Evolutionary conservation across 352 stramenopile genomes (phyloP).

Genomic region (Phytophthora hybrid): DNA sequence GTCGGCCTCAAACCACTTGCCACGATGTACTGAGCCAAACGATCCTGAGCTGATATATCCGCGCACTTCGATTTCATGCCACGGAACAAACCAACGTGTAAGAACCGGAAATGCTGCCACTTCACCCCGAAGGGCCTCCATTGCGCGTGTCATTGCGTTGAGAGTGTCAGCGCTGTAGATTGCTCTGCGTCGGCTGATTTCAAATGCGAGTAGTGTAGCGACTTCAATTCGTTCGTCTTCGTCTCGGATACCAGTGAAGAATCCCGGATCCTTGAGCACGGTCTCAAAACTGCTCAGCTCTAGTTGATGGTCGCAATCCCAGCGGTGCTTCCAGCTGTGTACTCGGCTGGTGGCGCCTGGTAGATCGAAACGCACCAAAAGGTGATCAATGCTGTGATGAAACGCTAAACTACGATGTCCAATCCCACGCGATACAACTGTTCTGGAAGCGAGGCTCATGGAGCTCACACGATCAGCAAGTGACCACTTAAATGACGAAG

Average conservation of each 20-base stretch:
- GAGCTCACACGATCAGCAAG: neutral
- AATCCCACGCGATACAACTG: neutral
- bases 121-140: neutral
- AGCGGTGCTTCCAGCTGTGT: neutral
- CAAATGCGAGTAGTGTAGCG: neutral
- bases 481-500: conserved; percentile 1
- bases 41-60: neutral
- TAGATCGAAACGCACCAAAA: neutral
- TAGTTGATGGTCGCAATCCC: neutral
- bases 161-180: neutral
- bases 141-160: neutral
- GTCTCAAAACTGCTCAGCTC: neutral
- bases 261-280: neutral
- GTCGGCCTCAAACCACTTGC: neutral
- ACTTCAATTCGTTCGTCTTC: neutral
- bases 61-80: neutral
- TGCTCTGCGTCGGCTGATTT: neutral
- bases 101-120: neutral
- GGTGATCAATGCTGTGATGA: neutral
- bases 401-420: neutral
- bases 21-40: neutral
- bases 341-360: neutral
- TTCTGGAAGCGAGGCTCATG: neutral
- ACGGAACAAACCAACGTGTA: neutral
- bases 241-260: neutral